Percentiles rank a stretch among this genome's conserved stretches.
These are phyloP conservation scores for Pseudozyma pruni DNA, from an alignment of 1,284 basidiomycete species.

Conservation along the genomic window DNA sequence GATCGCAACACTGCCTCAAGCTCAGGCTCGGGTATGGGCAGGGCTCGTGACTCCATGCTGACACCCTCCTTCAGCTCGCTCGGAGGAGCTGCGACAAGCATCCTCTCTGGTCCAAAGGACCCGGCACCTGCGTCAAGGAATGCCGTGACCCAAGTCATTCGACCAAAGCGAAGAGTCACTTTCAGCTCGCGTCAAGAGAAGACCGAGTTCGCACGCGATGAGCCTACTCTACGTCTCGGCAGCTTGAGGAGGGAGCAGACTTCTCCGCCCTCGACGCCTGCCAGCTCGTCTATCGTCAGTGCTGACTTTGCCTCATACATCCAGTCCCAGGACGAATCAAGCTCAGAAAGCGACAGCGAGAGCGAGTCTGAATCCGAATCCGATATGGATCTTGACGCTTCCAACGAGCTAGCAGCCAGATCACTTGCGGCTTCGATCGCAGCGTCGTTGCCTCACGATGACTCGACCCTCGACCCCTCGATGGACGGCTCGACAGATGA, in stretches of 20 bases:
- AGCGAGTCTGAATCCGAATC: constrained; percentile 42
- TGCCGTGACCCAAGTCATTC: constrained; percentile 41
- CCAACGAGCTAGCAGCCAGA: constrained; percentile 34
- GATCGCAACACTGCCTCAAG: constrained; percentile 2
- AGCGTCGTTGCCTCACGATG: constrained; percentile 41
- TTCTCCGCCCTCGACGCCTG: constrained; percentile 37
- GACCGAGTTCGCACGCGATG: constrained; percentile 49
- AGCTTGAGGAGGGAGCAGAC: constrained; percentile 39
- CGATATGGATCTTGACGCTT: constrained; percentile 43
- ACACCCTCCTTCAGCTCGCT: constrained; percentile 22
- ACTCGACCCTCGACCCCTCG: constrained; percentile 35
- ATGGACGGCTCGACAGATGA: constrained; percentile 19
- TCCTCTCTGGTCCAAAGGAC: constrained; percentile 15
- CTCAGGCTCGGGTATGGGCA: constrained; percentile 6
- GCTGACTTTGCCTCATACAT: constrained; percentile 41
- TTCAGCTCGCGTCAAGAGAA: constrained; percentile 54
- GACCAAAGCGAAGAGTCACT: constrained; percentile 48
- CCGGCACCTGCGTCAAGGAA: constrained; percentile 17
- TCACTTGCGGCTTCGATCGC: constrained; percentile 46
- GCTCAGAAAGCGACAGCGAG: constrained; percentile 40
- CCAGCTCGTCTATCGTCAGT: constrained; percentile 35
- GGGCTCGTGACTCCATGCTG: constrained; percentile 26
- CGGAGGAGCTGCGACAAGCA: constrained; percentile 22
- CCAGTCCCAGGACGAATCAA: constrained; percentile 32
- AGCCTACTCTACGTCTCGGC: constrained; percentile 49